Percentiles rank a stretch among this genome's conserved stretches.
Conservation (phyloP, 176 grass and related monocot genomes). For the Oryza meridionalis region DNA sequence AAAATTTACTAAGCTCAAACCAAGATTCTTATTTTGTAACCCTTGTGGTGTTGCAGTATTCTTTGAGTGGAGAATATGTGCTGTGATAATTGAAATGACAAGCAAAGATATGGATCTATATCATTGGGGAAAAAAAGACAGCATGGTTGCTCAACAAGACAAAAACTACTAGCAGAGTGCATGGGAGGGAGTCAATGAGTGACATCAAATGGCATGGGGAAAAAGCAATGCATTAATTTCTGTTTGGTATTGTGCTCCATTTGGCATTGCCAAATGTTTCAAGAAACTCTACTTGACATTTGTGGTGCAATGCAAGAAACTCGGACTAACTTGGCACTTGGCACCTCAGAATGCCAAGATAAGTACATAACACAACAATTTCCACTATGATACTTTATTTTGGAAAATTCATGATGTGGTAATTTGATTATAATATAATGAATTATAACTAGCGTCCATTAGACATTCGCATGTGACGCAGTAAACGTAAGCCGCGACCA, state of each 20-base stretch:
- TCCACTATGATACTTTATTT: not conserved
- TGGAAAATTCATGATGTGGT: not conserved
- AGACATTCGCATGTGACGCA: no score
- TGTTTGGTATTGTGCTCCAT: not conserved
- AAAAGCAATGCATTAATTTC: not conserved
- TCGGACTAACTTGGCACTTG: not conserved
- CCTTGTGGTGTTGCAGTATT: not conserved
- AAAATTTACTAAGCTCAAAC: not conserved
- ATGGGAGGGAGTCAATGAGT: not conserved
- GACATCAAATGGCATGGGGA: not conserved
- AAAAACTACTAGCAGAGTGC: not conserved
- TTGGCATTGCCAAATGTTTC: not conserved
- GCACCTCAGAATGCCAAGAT: constrained; percentile 2
- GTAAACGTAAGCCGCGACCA: no score
- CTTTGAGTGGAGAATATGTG: not conserved
- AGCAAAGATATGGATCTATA: not conserved
- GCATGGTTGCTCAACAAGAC: not conserved
- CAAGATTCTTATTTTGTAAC: not conserved
- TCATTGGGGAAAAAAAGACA: not conserved
- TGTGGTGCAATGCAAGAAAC: not conserved
- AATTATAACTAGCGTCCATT: no score
- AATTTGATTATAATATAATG: not conserved
- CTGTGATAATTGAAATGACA: not conserved
- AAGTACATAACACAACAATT: not conserved
- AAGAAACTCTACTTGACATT: not conserved